These are phyloP conservation scores for Coriolopsis trogii DNA, from an alignment of 1,284 basidiomycete species.

Conservation along the genomic window DNA sequence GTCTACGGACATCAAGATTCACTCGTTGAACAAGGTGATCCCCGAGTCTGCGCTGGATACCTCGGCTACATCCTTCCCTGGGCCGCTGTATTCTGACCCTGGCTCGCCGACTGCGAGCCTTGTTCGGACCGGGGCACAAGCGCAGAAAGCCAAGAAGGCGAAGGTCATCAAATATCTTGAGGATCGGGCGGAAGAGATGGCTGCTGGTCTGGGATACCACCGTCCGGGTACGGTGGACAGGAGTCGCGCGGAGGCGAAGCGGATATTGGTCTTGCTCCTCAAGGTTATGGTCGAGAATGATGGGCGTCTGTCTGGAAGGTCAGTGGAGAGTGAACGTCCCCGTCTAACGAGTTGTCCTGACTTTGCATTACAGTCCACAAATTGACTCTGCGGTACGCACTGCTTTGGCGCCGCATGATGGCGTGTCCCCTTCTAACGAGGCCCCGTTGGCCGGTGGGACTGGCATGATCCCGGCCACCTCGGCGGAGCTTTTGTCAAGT, in stretches of 20 bases:
- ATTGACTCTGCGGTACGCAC: constrained; percentile 67
- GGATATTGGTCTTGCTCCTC: constrained; percentile 76
- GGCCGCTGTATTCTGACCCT: constrained; percentile 83
- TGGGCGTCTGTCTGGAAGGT: constrained; percentile 85
- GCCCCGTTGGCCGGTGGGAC: constrained; percentile 24
- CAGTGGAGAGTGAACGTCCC: constrained; percentile 23
- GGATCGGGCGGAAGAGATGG: constrained; percentile 76
- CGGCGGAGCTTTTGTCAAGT: constrained; percentile 27
- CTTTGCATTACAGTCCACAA: constrained; percentile 53
- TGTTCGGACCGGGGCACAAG: constrained; percentile 67
- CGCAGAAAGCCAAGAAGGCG: constrained; percentile 84
- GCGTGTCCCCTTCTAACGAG: no score
- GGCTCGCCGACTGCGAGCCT: constrained; percentile 66
- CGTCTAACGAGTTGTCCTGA: not conserved
- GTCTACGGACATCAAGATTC: constrained; percentile 71
- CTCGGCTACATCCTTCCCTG: constrained; percentile 71
- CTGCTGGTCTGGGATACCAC: constrained; percentile 76
- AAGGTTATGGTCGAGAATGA: constrained; percentile 86
- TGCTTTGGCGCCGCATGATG: constrained; percentile 64
- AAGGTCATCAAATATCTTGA: constrained; percentile 77
- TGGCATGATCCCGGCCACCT: constrained; percentile 22
- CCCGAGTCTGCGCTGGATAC: constrained; percentile 66
- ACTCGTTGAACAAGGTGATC: constrained; percentile 67
- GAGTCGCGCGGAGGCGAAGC: constrained; percentile 73
- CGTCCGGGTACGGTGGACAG: constrained; percentile 53